A percentile compares a stretch with the other conserved stretches of the same genome.
These are phyloP conservation scores for Phytopythium mirpurense DNA, from an alignment of 352 stramenopile genomes.

Conservation along the genomic window DNA sequence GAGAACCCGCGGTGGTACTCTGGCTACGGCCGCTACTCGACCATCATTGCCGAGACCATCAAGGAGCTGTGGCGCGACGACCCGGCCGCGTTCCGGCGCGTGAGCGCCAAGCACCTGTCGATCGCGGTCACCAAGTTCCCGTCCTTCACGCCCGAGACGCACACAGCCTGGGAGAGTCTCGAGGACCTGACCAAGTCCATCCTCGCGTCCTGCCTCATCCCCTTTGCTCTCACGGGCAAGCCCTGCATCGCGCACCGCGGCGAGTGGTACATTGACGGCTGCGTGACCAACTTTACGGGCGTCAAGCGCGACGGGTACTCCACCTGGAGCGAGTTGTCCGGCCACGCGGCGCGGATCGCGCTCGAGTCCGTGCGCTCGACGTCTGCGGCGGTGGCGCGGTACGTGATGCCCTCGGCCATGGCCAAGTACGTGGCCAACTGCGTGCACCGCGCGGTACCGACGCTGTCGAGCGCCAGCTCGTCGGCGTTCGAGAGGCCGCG, in stretches of 20 bases:
- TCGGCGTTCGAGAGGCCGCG: conserved; percentile 8
- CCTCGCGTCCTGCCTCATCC: conserved; percentile 55
- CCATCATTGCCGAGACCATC: conserved; percentile 46
- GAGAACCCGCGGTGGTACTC: conserved; percentile 52
- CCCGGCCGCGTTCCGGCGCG: conserved; percentile 36
- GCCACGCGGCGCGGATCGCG: conserved; percentile 42
- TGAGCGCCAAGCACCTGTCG: conserved; percentile 30
- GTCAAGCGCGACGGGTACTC: conserved; percentile 54
- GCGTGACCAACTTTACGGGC: conserved; percentile 70
- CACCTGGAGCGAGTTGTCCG: conserved; percentile 49
- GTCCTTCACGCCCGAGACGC: conserved; percentile 43
- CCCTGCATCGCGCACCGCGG: conserved; percentile 55
- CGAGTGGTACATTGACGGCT: conserved; percentile 67
- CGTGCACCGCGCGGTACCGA: conserved; percentile 36
- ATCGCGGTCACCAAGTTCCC: conserved; percentile 66
- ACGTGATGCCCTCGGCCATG: conserved; percentile 30
- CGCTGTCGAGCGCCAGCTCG: conserved; percentile 18
- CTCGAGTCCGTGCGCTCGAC: conserved; percentile 32
- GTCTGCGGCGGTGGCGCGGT: conserved; percentile 30
- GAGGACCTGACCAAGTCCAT: conserved; percentile 68
- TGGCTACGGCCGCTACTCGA: conserved; percentile 55
- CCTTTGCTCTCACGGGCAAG: conserved; percentile 57
- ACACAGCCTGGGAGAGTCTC: conserved; percentile 46
- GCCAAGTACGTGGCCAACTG: conserved; percentile 41
- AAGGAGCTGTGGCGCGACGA: conserved; percentile 51